Evolutionary conservation across 352 stramenopile genomes (phyloP).

Genomic region (Pythium rhizo-oryzae): DNA sequence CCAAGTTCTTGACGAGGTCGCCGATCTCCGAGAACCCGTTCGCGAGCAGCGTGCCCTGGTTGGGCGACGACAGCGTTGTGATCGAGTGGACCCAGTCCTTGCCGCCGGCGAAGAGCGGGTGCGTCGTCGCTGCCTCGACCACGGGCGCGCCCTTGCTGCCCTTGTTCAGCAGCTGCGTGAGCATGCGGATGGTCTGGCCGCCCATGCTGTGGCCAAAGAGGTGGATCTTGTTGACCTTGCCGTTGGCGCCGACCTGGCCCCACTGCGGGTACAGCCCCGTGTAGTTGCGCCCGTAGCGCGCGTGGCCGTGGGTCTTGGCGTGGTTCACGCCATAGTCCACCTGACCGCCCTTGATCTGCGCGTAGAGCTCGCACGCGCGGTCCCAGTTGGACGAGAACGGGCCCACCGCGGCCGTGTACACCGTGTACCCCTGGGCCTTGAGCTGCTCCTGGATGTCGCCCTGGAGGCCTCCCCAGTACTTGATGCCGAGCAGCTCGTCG

Average conservation of each 20-base stretch:
- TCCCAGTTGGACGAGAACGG: constrained; percentile 44
- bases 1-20: constrained; percentile 41
- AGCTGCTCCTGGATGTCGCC: constrained; percentile 33
- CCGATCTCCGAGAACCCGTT: constrained; percentile 46
- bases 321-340: constrained; percentile 41
- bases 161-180: constrained; percentile 57
- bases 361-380: constrained; percentile 45
- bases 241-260: constrained; percentile 44
- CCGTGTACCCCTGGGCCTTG: constrained; percentile 35
- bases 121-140: constrained; percentile 32
- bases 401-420: constrained; percentile 32
- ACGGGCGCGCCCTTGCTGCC: constrained; percentile 46
- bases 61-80: constrained; percentile 61
- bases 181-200: constrained; percentile 73
- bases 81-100: constrained; percentile 72
- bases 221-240: constrained; percentile 66
- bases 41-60: constrained; percentile 60
- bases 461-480: constrained; percentile 34
- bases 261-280: constrained; percentile 62
- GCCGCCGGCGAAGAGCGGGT: constrained; percentile 49
- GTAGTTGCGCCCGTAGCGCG: constrained; percentile 46
- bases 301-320: constrained; percentile 24
- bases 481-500: constrained; percentile 24
- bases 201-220: constrained; percentile 82
- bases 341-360: constrained; percentile 37